Base-by-base conservation (phyloP, 139 green algal species). In the Eudorina sp. region DNA sequence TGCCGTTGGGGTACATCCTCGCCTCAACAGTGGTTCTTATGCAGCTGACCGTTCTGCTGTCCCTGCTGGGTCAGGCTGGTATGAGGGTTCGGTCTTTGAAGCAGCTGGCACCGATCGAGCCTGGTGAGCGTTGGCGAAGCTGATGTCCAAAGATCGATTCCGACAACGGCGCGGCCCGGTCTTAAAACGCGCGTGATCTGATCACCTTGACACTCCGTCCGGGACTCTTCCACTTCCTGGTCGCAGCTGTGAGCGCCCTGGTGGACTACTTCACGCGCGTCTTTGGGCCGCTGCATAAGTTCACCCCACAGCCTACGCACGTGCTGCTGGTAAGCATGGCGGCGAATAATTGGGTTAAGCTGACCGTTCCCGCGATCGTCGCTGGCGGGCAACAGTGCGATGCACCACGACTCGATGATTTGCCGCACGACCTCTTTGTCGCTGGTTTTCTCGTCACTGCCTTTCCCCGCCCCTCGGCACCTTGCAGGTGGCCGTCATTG, bases 241-340 rank as follows among this genome's bases (percentile, higher is more conserved):
- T 29, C 62, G 14, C 82, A 88, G 82, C 64, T 16, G 46, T 88
- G 46, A 88, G 64, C 21, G 25, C 19, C 0, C 46, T 88, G 31
- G 82, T 88, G 31, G 64, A 88, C 64, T 88, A 88, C 82, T 11
- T 88, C 7, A 66, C 45, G 8, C 82, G 82, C 48, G 66, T 88
- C 4, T 88, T 80, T n/a, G 82, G 82, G n/a, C 64, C 64, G 5
- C 68, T 88, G 45, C 48, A 78, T 34, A 88, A 88, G 66, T 88
- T 88, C 82, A 88, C 82, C 21, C 82, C 82, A 11, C 82, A 88
- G 82, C 82, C 82, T 46, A 88, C 66, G 21, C 79, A 85, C 58
- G 38, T 85, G 5, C 79, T 85, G 19, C 79, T 85, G 79, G 79
- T 85, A 38, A 27, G 74, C 9, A 0, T 18, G 13, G 41, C 6